Evolutionary conservation across 139 green algal species (phyloP).

Genomic region (Tetradesmus lagerheimii): DNA sequence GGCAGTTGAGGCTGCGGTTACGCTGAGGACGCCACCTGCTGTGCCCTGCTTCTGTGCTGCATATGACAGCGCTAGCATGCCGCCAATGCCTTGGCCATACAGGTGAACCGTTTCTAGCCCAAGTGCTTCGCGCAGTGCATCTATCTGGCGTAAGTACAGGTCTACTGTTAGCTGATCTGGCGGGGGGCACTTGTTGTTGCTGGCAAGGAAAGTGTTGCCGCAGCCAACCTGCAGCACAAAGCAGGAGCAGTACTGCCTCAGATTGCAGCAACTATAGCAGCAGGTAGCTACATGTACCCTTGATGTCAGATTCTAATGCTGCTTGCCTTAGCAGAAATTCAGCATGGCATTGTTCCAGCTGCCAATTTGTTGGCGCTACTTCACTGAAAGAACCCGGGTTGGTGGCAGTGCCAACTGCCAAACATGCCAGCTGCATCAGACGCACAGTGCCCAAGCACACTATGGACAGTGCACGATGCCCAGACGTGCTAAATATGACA

Average conservation of each 20-base stretch:
- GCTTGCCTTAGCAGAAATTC: no score
- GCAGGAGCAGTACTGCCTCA: neutral
- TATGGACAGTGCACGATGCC: no score
- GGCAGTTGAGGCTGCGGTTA: conserved; percentile 5
- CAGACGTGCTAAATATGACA: neutral
- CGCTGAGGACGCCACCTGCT: conserved; percentile 7
- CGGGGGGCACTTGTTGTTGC: conserved; percentile 34
- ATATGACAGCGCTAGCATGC: conserved; percentile 39
- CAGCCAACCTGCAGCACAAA: conserved; percentile 16
- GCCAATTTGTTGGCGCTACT: no score
- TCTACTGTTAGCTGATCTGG: neutral
- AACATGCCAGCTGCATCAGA: no score
- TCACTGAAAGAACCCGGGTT: no score
- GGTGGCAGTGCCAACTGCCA: no score
- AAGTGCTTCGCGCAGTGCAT: conserved; percentile 16
- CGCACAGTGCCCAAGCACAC: no score
- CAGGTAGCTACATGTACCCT: no score
- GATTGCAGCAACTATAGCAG: no score
- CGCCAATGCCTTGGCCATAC: conserved; percentile 39
- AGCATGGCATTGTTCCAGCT: no score
- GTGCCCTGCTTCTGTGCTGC: neutral
- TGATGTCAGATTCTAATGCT: no score
- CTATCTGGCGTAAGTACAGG: conserved; percentile 31
- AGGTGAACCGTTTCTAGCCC: conserved; percentile 10
- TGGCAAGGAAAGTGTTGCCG: conserved; percentile 50